A percentile compares a stretch with the other conserved stretches of the same genome.
Conservation (phyloP, 331 rosid genomes). For the Stylosanthes scabra region DNA sequence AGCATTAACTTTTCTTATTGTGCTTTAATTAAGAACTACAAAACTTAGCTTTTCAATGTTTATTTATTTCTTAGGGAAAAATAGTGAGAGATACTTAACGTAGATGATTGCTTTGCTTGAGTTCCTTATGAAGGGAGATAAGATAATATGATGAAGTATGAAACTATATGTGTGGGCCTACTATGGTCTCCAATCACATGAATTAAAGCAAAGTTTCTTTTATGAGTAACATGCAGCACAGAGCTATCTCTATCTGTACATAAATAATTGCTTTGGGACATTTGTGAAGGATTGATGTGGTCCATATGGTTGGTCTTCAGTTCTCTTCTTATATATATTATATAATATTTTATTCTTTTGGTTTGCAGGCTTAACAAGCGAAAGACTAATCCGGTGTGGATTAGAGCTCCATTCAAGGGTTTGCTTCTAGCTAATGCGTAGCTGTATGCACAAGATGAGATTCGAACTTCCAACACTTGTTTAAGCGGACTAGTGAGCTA, state of each 20-base stretch:
- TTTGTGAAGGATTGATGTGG: slow-evolving; percentile 64
- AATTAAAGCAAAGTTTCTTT: slow-evolving; percentile 55
- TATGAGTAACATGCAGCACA: slow-evolving; percentile 63
- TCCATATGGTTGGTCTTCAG: slow-evolving; percentile 44
- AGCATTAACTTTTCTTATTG: neutral
- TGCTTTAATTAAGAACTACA: slow-evolving; percentile 9
- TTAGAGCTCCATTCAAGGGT: too few relatives aligned
- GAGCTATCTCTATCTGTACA: slow-evolving; percentile 47
- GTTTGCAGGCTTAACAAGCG: too few relatives aligned
- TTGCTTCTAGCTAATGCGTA: too few relatives aligned
- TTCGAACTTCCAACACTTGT: too few relatives aligned
- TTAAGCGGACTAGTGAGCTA: too few relatives aligned
- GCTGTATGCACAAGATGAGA: too few relatives aligned
- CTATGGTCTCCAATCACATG: slow-evolving; percentile 61
- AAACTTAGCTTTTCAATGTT: slow-evolving; percentile 25
- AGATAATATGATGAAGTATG: slow-evolving; percentile 27
- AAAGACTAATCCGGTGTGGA: too few relatives aligned
- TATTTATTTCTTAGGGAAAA: slow-evolving; percentile 40
- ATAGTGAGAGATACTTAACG: slow-evolving; percentile 39
- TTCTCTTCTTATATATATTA: slow-evolving; percentile 27
- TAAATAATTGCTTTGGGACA: slow-evolving; percentile 55
- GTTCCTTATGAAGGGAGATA: slow-evolving; percentile 44
- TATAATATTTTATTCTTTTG: too few relatives aligned
- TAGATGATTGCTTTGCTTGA: slow-evolving; percentile 58
- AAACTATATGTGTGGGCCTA: slow-evolving; percentile 65